These are phyloP conservation scores for Blastobotrys illinoisensis DNA, from an alignment of 1,139 yeast genomes.

Conservation along the genomic window DNA sequence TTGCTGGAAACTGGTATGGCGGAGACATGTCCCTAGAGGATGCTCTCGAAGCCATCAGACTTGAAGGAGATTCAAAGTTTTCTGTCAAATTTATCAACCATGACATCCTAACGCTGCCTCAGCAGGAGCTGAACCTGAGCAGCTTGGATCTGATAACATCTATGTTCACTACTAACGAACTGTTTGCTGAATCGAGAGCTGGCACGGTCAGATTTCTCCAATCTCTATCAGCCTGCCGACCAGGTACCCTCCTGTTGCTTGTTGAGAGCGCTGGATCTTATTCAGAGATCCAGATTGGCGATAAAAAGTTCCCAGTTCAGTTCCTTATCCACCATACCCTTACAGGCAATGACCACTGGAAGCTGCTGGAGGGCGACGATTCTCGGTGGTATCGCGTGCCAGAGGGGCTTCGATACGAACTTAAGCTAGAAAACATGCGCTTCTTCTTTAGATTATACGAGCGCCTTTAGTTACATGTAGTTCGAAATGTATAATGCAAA, in stretches of 20 bases:
- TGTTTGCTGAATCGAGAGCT: constrained; percentile 63
- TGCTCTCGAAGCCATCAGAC: constrained; percentile 12
- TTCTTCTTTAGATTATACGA: constrained; percentile 72
- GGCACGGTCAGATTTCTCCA: constrained; percentile 57
- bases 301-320: constrained; percentile 74
- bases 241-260: constrained; percentile 58
- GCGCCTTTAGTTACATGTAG: constrained; percentile 32
- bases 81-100: constrained; percentile 46
- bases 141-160: constrained; percentile 50
- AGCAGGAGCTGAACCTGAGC: constrained; percentile 24
- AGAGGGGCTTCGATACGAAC: constrained; percentile 52
- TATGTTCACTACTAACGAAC: constrained; percentile 80
- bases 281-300: constrained; percentile 71
- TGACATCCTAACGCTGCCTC: constrained; percentile 40
- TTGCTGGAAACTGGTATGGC: constrained; percentile 27
- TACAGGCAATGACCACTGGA: constrained; percentile 59
- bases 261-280: constrained; percentile 90
- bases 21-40: constrained; percentile 16
- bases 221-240: constrained; percentile 43
- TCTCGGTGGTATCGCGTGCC: constrained; percentile 77
- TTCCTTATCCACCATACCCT: constrained; percentile 70
- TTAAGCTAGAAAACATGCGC: constrained; percentile 82
- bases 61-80: constrained; percentile 17
- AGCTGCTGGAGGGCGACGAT: constrained; percentile 56
- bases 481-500: background rate